Conservation (phyloP, 1,284 basidiomycete genomes). For the Naganishia sp. region DNA sequence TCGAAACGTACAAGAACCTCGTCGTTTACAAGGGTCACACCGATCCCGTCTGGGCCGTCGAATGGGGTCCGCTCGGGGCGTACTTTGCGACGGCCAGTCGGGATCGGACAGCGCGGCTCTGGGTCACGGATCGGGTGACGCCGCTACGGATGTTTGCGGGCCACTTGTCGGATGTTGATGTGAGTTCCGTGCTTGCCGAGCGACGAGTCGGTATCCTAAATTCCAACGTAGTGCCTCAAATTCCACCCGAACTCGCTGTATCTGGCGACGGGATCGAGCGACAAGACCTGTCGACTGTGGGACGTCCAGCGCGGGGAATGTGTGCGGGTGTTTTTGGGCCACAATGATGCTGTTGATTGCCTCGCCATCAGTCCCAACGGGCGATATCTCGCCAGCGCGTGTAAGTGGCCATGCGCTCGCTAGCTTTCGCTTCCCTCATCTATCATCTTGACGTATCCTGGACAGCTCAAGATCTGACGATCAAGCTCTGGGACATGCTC, state of each 20-base stretch:
- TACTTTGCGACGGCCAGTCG: conserved; percentile 96
- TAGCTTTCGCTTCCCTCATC: background rate
- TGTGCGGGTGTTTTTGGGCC: conserved; percentile 92
- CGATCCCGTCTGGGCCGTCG: conserved; percentile 97
- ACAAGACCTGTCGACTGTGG: conserved; percentile 94
- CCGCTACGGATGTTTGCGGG: conserved; percentile 93
- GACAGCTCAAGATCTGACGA: conserved; percentile 82
- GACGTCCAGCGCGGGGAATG: conserved; percentile 95
- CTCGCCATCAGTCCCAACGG: conserved; percentile 93
- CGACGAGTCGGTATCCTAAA: background rate
- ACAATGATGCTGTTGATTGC: conserved; percentile 84
- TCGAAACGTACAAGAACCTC: conserved; percentile 91
- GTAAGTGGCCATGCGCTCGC: conserved; percentile 54
- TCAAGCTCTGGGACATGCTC: conserved; percentile 95
- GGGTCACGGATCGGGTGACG: conserved; percentile 89
- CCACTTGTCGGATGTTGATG: conserved; percentile 95
- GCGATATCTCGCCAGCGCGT: conserved; percentile 85
- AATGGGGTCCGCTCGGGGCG: conserved; percentile 97
- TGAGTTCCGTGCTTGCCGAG: conserved; percentile 56
- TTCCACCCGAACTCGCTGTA: conserved; percentile 99
- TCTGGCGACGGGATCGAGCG: conserved; percentile 93
- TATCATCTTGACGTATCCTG: background rate
- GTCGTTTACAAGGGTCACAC: conserved; percentile 90
- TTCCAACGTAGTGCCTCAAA: conserved; percentile 71
- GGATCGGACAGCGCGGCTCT: conserved; percentile 91